Percentiles rank a stretch among this genome's conserved stretches.
phyloP scores from a whole-genome alignment of 2,329 filamentous ascomycete genomes.

The Blastomyces gilchristii region DNA sequence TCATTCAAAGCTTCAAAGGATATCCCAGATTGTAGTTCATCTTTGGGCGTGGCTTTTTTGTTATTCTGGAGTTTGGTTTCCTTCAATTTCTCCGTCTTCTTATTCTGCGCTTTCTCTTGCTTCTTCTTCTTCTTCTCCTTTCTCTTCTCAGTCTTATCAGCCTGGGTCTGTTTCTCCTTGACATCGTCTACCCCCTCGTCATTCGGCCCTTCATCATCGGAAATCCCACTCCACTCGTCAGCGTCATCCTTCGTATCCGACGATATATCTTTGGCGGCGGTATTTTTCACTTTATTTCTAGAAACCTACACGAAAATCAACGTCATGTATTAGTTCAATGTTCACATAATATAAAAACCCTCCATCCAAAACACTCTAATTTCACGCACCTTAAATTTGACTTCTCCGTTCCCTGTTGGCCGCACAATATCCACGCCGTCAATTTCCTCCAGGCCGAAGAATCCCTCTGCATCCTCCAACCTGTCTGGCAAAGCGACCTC shows the following conservation, averaged over 20 bases:
- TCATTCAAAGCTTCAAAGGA: constrained; percentile 32
- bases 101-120: constrained; percentile 23
- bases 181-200: constrained; percentile 15
- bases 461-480: constrained; percentile 82
- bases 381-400: constrained; percentile 34
- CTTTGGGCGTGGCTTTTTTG: background rate
- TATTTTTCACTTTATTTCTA: constrained; percentile 25
- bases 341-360: background rate
- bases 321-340: background rate
- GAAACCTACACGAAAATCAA: constrained; percentile 22
- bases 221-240: constrained; percentile 57
- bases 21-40: constrained; percentile 24
- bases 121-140: constrained; percentile 17
- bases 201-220: constrained; percentile 36
- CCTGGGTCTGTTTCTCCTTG: constrained; percentile 16
- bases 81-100: constrained; percentile 20
- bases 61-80: constrained; percentile 22
- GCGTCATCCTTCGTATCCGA: constrained; percentile 28
- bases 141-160: constrained; percentile 19
- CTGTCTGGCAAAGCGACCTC: constrained; percentile 61
- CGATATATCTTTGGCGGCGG: background rate
- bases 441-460: constrained; percentile 84
- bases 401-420: constrained; percentile 42
- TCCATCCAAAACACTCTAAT: background rate
- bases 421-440: constrained; percentile 79